phyloP scores from a whole-genome alignment of 495 filamentous ascomycete genomes.

The Aspergillus conjunctus region DNA sequence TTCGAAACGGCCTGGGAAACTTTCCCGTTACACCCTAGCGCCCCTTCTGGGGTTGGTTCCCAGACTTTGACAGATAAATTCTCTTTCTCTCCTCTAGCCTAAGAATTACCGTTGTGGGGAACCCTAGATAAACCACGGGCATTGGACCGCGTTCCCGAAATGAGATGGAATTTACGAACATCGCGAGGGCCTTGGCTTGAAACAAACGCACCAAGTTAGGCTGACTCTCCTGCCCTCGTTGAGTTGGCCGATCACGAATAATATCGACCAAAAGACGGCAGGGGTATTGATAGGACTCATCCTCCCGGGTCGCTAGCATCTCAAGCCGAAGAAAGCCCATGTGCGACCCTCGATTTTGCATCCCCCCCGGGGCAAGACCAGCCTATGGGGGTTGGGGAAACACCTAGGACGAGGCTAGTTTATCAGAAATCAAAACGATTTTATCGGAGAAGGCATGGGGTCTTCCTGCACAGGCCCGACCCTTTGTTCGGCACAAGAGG shows the following conservation, averaged over 20 bases:
- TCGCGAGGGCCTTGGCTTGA: conserved; percentile 27
- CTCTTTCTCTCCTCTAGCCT: conserved; percentile 14
- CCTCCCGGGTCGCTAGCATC: conserved; percentile 12
- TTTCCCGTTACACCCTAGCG: conserved; percentile 16
- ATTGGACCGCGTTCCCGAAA: conserved; percentile 31
- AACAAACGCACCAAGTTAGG: conserved; percentile 21
- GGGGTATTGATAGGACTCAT: conserved; percentile 13
- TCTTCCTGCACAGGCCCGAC: conserved; percentile 10
- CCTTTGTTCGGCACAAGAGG: conserved; percentile 3
- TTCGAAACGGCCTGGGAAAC: conserved; percentile 26
- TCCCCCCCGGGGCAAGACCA: conserved; percentile 3
- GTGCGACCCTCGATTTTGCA: conserved; percentile 22
- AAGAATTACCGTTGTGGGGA: conserved; percentile 31
- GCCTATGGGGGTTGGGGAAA: not conserved
- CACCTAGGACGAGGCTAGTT: not conserved
- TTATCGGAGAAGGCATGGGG: conserved; percentile 11
- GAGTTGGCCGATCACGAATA: conserved; percentile 7
- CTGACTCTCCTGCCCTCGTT: conserved; percentile 15
- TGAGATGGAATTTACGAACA: conserved; percentile 21
- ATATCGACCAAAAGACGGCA: conserved; percentile 7
- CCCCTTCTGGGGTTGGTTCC: conserved; percentile 3
- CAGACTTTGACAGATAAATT: conserved; percentile 16
- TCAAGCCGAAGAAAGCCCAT: conserved; percentile 16
- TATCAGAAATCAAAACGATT: conserved; percentile 10
- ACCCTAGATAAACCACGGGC: conserved; percentile 27